Evolutionary conservation across 2,329 filamentous ascomycete genomes (phyloP).

Genomic region (Ascochyta lentis): DNA sequence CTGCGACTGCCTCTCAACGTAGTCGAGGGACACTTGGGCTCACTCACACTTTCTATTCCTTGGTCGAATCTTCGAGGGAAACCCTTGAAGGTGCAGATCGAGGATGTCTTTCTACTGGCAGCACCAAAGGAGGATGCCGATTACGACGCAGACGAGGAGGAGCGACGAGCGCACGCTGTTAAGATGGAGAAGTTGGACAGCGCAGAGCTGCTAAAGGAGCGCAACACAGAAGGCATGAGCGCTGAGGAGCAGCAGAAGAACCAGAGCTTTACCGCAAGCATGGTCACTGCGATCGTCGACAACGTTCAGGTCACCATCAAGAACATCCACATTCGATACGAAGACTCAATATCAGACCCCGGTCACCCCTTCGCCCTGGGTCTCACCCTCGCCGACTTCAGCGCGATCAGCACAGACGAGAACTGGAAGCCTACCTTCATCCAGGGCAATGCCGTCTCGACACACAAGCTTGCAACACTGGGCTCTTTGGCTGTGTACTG

Average conservation of each 20-base stretch:
- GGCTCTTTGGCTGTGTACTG: constrained; percentile 94
- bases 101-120: constrained; percentile 95
- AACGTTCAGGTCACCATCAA: constrained; percentile 97
- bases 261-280: constrained; percentile 94
- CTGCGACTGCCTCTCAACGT: constrained; percentile 96
- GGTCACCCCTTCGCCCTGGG: constrained; percentile 95
- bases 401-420: constrained; percentile 92
- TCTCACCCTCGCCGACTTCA: constrained; percentile 92
- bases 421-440: constrained; percentile 97
- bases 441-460: constrained; percentile 80
- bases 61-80: constrained; percentile 97
- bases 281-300: constrained; percentile 96
- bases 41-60: constrained; percentile 90
- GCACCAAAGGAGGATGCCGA: constrained; percentile 94
- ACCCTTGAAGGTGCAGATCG: constrained; percentile 91
- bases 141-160: constrained; percentile 92
- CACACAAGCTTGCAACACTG: constrained; percentile 91
- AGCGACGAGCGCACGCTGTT: constrained; percentile 81
- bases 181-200: constrained; percentile 99
- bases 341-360: constrained; percentile 93
- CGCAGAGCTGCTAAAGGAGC: constrained; percentile 91
- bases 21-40: constrained; percentile 89
- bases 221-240: constrained; percentile 89
- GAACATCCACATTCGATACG: constrained; percentile 98
- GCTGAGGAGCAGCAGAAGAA: constrained; percentile 96